Conservation (phyloP, 768 basidiomycete genomes). For the Auricularia heimuer region DNA sequence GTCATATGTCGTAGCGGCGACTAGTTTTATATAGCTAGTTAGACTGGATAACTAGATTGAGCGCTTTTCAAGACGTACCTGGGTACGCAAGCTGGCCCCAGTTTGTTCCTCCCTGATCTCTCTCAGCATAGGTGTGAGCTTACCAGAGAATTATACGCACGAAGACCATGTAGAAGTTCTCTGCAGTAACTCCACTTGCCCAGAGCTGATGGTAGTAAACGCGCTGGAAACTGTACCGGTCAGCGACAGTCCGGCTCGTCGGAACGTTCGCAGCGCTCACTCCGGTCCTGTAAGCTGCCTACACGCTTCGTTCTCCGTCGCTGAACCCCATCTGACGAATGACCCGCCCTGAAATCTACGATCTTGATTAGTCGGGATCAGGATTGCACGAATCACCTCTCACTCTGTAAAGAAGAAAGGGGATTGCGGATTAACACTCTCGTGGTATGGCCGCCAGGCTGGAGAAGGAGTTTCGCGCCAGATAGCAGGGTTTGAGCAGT, state of each 20-base stretch:
- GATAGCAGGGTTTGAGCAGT: slow-evolving; percentile 7
- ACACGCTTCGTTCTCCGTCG: background rate
- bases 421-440: background rate
- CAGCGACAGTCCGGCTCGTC: background rate
- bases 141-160: background rate
- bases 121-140: background rate
- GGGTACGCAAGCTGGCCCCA: slow-evolving; percentile 20
- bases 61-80: slow-evolving; percentile 12
- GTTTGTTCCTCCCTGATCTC: slow-evolving; percentile 15
- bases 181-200: slow-evolving; percentile 12
- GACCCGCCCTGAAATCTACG: background rate
- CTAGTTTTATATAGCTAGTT: background rate
- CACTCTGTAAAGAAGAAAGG: slow-evolving; percentile 12
- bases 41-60: slow-evolving; percentile 7
- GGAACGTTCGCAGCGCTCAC: background rate
- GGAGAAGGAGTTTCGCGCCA: slow-evolving; percentile 5
- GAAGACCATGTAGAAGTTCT: slow-evolving; percentile 15
- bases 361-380: too few relatives aligned
- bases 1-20: slow-evolving; percentile 13
- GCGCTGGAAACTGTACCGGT: slow-evolving; percentile 5
- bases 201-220: slow-evolving; percentile 6
- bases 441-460: slow-evolving; percentile 6
- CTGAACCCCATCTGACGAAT: background rate
- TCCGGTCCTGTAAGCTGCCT: background rate
- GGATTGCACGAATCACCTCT: background rate